Evolutionary conservation across 1,139 yeast genomes (phyloP).

Genomic region (Kodamaea alishanica): DNA sequence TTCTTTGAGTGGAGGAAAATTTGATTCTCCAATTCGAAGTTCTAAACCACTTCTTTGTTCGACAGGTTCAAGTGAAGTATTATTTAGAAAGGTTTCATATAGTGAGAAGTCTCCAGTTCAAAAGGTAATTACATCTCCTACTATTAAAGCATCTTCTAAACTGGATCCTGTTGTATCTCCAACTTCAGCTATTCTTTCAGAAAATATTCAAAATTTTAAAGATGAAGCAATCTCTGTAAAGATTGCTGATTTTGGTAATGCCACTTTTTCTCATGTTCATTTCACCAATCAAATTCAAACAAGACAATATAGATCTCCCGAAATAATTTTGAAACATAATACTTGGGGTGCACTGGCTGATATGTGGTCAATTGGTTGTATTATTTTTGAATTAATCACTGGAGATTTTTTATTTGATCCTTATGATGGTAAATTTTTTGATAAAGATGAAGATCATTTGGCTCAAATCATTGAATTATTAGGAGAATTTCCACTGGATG

Average conservation of each 20-base stretch:
- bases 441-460: constrained; percentile 80
- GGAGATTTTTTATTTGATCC: constrained; percentile 88
- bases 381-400: constrained; percentile 74
- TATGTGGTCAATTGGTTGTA: constrained; percentile 81
- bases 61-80: constrained; percentile 17
- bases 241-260: constrained; percentile 84
- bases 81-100: constrained; percentile 18
- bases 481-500: constrained; percentile 53
- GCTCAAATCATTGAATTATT: constrained; percentile 74
- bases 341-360: constrained; percentile 84
- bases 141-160: no score
- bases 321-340: constrained; percentile 60
- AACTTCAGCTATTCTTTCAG: constrained; percentile 1
- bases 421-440: constrained; percentile 56
- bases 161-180: no score
- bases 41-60: constrained; percentile 30
- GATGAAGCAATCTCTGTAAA: constrained; percentile 32
- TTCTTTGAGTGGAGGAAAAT: constrained; percentile 14
- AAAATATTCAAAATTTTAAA: neutral
- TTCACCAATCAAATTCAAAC: constrained; percentile 85
- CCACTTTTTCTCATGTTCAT: constrained; percentile 70
- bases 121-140: no score
- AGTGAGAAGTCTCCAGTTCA: neutral
- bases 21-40: constrained; percentile 26
- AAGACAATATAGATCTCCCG: constrained; percentile 82